phyloP scores from a whole-genome alignment of 2,329 filamentous ascomycete species.

The Tolypocladium cylindrosporum region DNA sequence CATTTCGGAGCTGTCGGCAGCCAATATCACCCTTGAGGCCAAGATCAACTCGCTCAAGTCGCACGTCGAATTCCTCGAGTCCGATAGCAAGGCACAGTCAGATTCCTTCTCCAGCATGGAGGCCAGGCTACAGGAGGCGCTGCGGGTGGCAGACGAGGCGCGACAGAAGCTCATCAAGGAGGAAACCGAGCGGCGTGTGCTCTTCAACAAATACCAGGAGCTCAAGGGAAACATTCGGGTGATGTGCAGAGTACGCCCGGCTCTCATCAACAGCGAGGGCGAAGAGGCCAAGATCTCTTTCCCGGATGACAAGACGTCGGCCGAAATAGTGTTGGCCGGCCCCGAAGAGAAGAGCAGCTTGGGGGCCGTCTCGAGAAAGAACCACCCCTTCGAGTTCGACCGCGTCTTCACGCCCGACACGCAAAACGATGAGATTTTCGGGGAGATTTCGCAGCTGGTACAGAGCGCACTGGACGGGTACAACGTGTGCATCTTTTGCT shows the following conservation, averaged over 20 bases:
- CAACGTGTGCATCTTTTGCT: constrained; percentile 98
- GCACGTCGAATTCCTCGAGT: constrained; percentile 82
- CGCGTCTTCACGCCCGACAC: constrained; percentile 74
- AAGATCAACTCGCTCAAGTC: constrained; percentile 67
- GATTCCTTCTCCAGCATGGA: constrained; percentile 78
- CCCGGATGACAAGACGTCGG: constrained; percentile 74
- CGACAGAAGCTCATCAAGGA: constrained; percentile 81
- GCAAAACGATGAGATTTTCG: constrained; percentile 80
- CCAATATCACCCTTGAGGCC: constrained; percentile 60
- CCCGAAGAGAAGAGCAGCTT: constrained; percentile 77
- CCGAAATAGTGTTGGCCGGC: constrained; percentile 76
- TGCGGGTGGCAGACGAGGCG: constrained; percentile 57
- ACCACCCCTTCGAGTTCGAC: constrained; percentile 82
- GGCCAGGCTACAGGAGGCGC: constrained; percentile 66
- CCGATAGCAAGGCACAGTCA: constrained; percentile 80
- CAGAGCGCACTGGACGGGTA: constrained; percentile 95
- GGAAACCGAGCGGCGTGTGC: constrained; percentile 78
- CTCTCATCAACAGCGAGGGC: constrained; percentile 48
- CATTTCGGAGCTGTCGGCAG: constrained; percentile 48
- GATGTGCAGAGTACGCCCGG: constrained; percentile 88
- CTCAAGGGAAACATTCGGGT: constrained; percentile 97
- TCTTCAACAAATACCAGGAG: constrained; percentile 97
- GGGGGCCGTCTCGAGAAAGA: constrained; percentile 65
- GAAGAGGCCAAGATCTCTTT: constrained; percentile 66
- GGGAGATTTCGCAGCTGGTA: constrained; percentile 92